Evolutionary conservation across 257 asterid genomes (phyloP), one percentile per base, ranked within the genome.

Genomic region (Fraxinus quadrangulata): DNA sequence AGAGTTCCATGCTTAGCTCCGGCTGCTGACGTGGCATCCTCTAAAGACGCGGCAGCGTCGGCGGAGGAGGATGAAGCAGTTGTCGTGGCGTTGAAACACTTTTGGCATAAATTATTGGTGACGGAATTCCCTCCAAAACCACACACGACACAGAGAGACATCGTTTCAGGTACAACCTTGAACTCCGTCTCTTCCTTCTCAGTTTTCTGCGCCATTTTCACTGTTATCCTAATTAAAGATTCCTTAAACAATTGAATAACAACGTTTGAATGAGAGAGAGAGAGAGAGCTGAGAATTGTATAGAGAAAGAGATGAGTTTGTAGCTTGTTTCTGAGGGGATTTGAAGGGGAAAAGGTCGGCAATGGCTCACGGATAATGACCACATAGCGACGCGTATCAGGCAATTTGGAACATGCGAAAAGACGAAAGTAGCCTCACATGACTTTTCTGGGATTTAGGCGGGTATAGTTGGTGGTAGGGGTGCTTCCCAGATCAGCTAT

Each of bases 151-250:
- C 97, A 92, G 13, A 84, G 90, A 23, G 88, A 84, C 71, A 92
- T 88, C 67, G 94, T 78, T 51, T 94, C 98, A 33, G 96, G 88
- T 36, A 90, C 96, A 78, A 85, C 90, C 88, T 91, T 87, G 85
- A 86, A 86, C 79, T 92, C 98, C 34, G 96, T 83, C 78, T 94
- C 97, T 78, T 94, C 98, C 39, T 94, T 92, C 79, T 84, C 97
- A 82, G 97, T 94, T 83, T 80, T 90, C 81, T 89, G 98, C 77
- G 96, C 97, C 98, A 94, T 92, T 30, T 56, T 71, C 40, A 49
- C 8, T 6, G 36, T 37, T 14, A 16, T 8, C 19, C 8, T 6
- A 26, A 51, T 24, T 30, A 54, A 61, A 13, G 1, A 19, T 23
- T n/a, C 0, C 11, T 59, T 23, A 14, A 67, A 54, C 31, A 68